Evolutionary conservation across 2,329 filamentous ascomycete genomes (phyloP), one percentile per base, ranked within the genome.

Genomic region (Pseudopyricularia javanii): DNA sequence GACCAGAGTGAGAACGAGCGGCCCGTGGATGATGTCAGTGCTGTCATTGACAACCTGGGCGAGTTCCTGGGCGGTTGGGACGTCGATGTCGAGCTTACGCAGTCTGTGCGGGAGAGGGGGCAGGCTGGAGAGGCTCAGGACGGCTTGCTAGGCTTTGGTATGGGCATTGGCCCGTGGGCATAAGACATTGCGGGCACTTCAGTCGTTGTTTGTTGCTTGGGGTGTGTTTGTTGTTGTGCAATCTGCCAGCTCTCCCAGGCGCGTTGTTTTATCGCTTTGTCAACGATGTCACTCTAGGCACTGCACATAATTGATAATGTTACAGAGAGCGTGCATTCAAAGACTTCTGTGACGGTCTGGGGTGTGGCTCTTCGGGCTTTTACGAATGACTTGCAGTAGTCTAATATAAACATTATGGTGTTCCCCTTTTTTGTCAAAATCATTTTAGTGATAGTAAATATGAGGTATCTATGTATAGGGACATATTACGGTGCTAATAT

Each of bases 41-140:
- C 64, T 4, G 72, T 76, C 1, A 62, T 76, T 54, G 64, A 69
- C 20, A 72, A 76, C 55, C 59, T 76, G 6, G 68, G 67, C 50
- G 69, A 74, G 17, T 75, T 74, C 52, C 58, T 75, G 7, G 68
- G 70, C 40, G 60, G 61, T 15, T 67, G 64, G 62, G 63, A 69
- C 34, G 56, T 70, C 2, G 66, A 70, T 22, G 58, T 60, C 1
- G 68, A 73, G 53, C 59, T 73, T 8, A 62, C 64, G 0, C 55
- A 63, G 53, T 45, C 40, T 26, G 40, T 20, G 17, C 40, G 40
- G 9, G 40, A 45, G 17, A 45, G 22, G 22, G 40, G 24, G 20
- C 40, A 45, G 40, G 24, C 17, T 24, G 40, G 24, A 30, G 28
- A 30, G 24, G 40, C 40, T 26, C 40, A 45, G 24, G 7, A 20